Percentiles rank a stretch among this genome's conserved stretches.
Evolutionary conservation across 1,284 basidiomycete species (phyloP).

Genomic region (Cyathus olla): DNA sequence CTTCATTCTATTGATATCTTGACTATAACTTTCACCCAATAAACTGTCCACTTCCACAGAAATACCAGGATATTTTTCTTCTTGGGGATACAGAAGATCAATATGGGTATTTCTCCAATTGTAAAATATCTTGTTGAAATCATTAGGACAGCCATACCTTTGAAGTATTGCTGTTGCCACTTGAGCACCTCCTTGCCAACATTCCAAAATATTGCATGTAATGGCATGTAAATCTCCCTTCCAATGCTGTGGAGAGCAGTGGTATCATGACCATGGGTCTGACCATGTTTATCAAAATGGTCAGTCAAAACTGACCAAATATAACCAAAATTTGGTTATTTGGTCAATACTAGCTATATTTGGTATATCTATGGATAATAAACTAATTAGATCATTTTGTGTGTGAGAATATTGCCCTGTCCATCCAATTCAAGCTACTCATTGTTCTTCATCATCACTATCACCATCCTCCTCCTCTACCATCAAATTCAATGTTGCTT

Average conservation of each 20-base stretch:
- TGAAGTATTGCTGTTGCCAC: slow-evolving; percentile 3
- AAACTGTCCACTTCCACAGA: slow-evolving; percentile 24
- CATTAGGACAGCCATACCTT: slow-evolving; percentile 1
- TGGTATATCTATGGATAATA: no score
- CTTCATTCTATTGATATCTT: no score
- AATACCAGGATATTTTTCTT: slow-evolving; percentile 21
- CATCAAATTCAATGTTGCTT: not conserved
- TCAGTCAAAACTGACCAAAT: no score
- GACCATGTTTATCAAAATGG: no score
- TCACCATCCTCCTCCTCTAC: no score
- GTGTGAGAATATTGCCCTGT: no score
- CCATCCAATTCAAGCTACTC: no score
- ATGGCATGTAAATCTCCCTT: slow-evolving; percentile 16
- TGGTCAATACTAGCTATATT: no score
- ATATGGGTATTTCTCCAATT: slow-evolving; percentile 4
- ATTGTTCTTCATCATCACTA: no score
- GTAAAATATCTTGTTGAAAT: slow-evolving; percentile 7
- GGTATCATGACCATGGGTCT: no score
- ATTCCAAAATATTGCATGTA: not conserved
- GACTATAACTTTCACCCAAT: slow-evolving; percentile 1
- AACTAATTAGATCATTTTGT: no score
- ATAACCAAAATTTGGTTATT: no score
- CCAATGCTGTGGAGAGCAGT: slow-evolving; percentile 18
- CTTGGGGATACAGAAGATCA: slow-evolving; percentile 18
- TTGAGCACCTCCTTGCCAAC: slow-evolving; percentile 6